Percentiles rank a stretch among this genome's conserved stretches.
Evolutionary conservation across 2,329 filamentous ascomycete species (phyloP).

Genomic region (Nakataea oryzae): DNA sequence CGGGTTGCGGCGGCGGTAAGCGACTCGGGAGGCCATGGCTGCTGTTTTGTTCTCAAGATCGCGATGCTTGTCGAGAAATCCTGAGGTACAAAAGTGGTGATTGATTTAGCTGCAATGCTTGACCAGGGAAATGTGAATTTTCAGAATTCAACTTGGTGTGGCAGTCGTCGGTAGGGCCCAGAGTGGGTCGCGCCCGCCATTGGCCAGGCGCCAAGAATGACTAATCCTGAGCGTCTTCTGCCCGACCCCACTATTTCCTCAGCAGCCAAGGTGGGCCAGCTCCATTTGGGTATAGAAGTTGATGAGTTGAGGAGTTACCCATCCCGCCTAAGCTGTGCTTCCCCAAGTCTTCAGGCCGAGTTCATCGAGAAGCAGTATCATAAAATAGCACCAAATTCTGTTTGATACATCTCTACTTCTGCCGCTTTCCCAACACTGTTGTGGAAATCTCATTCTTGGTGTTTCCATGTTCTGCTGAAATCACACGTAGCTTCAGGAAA

Average conservation of each 20-base stretch:
- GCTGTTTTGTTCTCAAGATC: conserved; percentile 16
- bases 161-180: background rate
- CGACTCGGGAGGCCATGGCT: conserved; percentile 45
- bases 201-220: background rate
- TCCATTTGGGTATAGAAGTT: background rate
- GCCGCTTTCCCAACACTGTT: too few relatives aligned
- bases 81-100: background rate
- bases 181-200: background rate
- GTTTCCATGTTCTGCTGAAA: too few relatives aligned
- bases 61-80: background rate
- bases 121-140: background rate
- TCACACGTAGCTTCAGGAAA: too few relatives aligned
- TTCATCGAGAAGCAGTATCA: too few relatives aligned
- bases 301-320: too few relatives aligned
- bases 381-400: too few relatives aligned
- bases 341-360: too few relatives aligned
- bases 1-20: conserved; percentile 65
- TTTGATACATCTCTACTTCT: too few relatives aligned
- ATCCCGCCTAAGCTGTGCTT: too few relatives aligned
- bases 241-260: background rate
- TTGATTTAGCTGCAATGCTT: background rate
- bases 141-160: background rate
- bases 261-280: background rate
- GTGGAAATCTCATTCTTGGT: too few relatives aligned
- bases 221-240: background rate